These are phyloP conservation scores for Boletellus sp. DNA, from an alignment of 1,284 basidiomycete species.

Conservation along the genomic window DNA sequence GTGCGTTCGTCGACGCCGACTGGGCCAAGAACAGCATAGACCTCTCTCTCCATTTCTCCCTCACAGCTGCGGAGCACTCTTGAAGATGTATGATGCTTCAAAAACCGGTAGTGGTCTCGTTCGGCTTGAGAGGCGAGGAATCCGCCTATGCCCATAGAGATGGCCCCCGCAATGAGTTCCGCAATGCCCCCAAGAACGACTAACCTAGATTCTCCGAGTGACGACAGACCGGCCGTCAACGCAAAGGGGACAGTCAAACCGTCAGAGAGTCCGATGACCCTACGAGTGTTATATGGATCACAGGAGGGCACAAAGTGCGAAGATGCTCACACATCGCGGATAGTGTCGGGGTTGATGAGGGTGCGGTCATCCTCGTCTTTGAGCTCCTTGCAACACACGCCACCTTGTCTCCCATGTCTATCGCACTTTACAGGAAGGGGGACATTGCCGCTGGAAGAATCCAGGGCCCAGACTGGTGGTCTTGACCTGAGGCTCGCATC, in stretches of 20 bases:
- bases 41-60: constrained; percentile 95
- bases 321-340: constrained; percentile 73
- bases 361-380: constrained; percentile 74
- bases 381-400: constrained; percentile 81
- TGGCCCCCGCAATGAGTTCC: constrained; percentile 92
- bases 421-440: constrained; percentile 61
- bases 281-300: constrained; percentile 31
- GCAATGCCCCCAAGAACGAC: constrained; percentile 91
- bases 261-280: constrained; percentile 92
- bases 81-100: constrained; percentile 69
- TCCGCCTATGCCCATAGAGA: constrained; percentile 96
- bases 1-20: constrained; percentile 85
- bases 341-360: constrained; percentile 79
- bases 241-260: constrained; percentile 96
- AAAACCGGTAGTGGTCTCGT: constrained; percentile 89
- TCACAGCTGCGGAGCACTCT: constrained; percentile 85
- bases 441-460: constrained; percentile 37
- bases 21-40: constrained; percentile 82
- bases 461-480: constrained; percentile 64
- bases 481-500: constrained; percentile 20
- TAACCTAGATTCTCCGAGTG: constrained; percentile 81
- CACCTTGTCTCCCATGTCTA: constrained; percentile 49
- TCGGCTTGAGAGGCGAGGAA: constrained; percentile 97
- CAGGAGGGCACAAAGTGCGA: not conserved
- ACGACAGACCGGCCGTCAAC: constrained; percentile 85